A percentile compares a stretch with the other conserved stretches of the same genome.
Evolutionary conservation across 78 protist genomes (phyloP).

Genomic region (Creolimax fragrantissima): DNA sequence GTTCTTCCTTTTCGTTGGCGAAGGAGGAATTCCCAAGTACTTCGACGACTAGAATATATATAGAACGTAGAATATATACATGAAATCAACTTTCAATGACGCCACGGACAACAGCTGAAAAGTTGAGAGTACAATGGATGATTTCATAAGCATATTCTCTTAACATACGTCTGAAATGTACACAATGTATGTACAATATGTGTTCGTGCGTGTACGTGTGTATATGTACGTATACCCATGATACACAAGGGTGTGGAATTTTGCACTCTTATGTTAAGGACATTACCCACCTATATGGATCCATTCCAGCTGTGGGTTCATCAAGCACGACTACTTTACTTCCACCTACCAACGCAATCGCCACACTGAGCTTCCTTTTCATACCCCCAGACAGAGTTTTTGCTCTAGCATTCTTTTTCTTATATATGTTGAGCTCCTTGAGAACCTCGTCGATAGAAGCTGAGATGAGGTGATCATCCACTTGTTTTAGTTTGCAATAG

Average conservation of each 20-base stretch:
- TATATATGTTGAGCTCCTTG: not conserved
- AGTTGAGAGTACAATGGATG: no score
- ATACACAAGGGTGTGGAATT: no score
- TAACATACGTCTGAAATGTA: no score
- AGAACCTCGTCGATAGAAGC: not conserved
- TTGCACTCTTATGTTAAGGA: no score
- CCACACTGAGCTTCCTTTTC: conserved; percentile 57
- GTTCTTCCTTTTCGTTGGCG: not conserved
- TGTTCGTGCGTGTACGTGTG: no score
- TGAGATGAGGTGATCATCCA: not conserved
- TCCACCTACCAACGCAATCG: conserved; percentile 50
- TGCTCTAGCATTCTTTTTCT: not conserved
- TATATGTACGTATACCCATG: no score
- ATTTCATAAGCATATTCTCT: no score
- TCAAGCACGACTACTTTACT: conserved; percentile 12
- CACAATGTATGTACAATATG: no score
- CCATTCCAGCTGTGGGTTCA: conserved; percentile 36
- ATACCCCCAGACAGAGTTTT: conserved; percentile 43
- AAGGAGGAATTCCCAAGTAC: conserved; percentile 13
- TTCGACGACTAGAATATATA: not conserved
- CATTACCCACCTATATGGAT: not conserved
- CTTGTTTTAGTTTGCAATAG: conserved; percentile 25
- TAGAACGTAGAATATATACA: no score
- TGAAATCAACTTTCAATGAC: no score
- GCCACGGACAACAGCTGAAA: no score